Conservation (phyloP, 345 rosid species). For the Barbarea vulgaris region DNA sequence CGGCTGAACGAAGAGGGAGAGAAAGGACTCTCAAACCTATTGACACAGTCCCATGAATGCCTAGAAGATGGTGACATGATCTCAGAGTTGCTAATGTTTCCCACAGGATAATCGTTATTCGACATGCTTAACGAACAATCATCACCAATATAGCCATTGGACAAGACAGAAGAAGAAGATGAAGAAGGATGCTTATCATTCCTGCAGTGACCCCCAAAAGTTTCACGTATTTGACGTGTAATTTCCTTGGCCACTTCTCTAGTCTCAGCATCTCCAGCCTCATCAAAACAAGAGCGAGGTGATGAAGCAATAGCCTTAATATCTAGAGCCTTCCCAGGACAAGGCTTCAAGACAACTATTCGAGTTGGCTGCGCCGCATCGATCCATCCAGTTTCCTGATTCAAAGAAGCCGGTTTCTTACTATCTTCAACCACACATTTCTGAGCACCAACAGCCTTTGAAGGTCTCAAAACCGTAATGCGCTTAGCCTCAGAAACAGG, state of each 20-base stretch:
- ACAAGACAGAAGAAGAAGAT: constrained; percentile 69
- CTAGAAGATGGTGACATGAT: constrained; percentile 72
- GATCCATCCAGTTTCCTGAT: constrained; percentile 46
- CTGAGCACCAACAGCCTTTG: constrained; percentile 59
- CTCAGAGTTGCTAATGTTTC: constrained; percentile 75
- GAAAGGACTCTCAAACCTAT: constrained; percentile 69
- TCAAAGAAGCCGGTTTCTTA: constrained; percentile 44
- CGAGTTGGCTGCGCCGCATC: constrained; percentile 66
- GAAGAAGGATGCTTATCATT: constrained; percentile 68
- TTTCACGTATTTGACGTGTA: constrained; percentile 56
- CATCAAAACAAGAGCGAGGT: constrained; percentile 45
- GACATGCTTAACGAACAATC: constrained; percentile 73
- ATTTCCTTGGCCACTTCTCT: constrained; percentile 62
- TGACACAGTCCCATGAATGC: constrained; percentile 86
- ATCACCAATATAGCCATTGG: constrained; percentile 77
- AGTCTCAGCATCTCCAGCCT: constrained; percentile 65
- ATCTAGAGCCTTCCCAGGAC: constrained; percentile 62
- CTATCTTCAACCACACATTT: constrained; percentile 45
- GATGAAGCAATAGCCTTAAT: constrained; percentile 54
- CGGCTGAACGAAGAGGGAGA: constrained; percentile 71
- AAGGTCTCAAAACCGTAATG: constrained; percentile 87
- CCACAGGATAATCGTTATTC: constrained; percentile 56
- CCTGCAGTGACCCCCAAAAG: constrained; percentile 57
- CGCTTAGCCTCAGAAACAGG: constrained; percentile 62
- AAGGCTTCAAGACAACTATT: constrained; percentile 92